A percentile compares a stretch with the other conserved stretches of the same genome.
Evolutionary conservation across 225 moss, liverwort and hornwort species (phyloP).

Genomic region (Asterella californica): DNA sequence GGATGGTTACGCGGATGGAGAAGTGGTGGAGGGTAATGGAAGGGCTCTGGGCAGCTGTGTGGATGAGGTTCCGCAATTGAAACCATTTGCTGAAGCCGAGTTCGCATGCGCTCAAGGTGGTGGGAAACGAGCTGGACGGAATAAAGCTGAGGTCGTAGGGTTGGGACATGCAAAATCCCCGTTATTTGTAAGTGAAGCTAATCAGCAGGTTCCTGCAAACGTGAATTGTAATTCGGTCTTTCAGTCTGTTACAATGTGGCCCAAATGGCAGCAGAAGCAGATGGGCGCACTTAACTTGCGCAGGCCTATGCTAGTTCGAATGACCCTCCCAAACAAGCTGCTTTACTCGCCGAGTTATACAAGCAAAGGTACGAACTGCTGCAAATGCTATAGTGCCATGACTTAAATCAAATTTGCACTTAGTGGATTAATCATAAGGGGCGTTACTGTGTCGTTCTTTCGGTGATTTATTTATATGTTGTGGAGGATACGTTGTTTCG

Average conservation of each 20-base stretch:
- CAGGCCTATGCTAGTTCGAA: constrained; percentile 81
- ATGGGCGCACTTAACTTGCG: constrained; percentile 62
- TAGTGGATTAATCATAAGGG: neutral
- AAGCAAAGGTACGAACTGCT: constrained; percentile 70
- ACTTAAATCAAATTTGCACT: neutral
- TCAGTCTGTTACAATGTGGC: constrained; percentile 87
- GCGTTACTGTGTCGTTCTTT: neutral
- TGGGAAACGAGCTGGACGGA: constrained; percentile 26
- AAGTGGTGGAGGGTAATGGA: constrained; percentile 32
- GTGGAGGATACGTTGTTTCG: neutral
- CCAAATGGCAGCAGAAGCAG: constrained; percentile 97
- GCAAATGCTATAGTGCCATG: too few species aligned
- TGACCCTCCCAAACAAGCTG: constrained; percentile 84
- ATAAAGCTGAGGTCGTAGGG: constrained; percentile 45
- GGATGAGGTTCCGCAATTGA: neutral
- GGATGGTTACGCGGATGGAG: constrained; percentile 14
- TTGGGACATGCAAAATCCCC: constrained; percentile 37
- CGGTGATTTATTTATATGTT: neutral
- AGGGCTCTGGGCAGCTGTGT: neutral
- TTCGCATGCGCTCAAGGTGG: constrained; percentile 9
- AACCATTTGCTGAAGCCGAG: constrained; percentile 14
- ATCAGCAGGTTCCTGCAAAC: constrained; percentile 55
- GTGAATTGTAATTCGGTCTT: constrained; percentile 69
- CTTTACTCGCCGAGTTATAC: constrained; percentile 78
- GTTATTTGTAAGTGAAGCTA: constrained; percentile 44